Conservation (phyloP, 371 early-diverging fungal species). For the Mortierella sp. region DNA sequence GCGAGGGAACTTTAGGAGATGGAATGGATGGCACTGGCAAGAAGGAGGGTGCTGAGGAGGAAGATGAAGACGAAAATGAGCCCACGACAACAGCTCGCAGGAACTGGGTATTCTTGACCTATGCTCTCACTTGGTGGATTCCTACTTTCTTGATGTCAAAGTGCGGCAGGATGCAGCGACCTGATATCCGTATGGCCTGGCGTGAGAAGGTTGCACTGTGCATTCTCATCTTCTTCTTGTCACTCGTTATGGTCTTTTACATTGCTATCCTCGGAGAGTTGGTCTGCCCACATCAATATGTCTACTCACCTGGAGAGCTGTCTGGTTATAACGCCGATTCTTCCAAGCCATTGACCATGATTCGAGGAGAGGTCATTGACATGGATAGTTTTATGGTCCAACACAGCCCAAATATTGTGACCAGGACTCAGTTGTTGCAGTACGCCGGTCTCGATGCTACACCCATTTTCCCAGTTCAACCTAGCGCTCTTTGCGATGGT, state of each 20-base stretch:
- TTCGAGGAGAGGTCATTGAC: conserved; percentile 84
- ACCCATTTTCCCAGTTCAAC: conserved; percentile 79
- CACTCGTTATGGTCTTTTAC: conserved; percentile 88
- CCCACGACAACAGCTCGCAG: conserved; percentile 67
- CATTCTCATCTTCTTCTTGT: conserved; percentile 85
- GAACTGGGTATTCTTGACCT: conserved; percentile 88
- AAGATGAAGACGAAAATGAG: conserved; percentile 63
- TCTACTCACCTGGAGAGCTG: conserved; percentile 69
- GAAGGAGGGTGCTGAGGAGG: conserved; percentile 58
- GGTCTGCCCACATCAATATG: conserved; percentile 88
- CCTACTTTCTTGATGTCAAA: conserved; percentile 73
- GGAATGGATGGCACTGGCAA: conserved; percentile 57
- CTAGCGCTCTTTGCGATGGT: conserved; percentile 68
- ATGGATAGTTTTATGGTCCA: conserved; percentile 65
- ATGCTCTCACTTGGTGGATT: conserved; percentile 91
- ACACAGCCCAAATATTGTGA: conserved; percentile 62
- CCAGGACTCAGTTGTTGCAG: conserved; percentile 60
- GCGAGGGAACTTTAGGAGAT: conserved; percentile 17
- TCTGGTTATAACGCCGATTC: conserved; percentile 58
- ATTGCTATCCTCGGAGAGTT: conserved; percentile 89
- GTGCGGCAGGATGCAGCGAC: conserved; percentile 84
- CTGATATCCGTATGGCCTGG: conserved; percentile 95
- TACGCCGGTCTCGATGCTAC: conserved; percentile 79
- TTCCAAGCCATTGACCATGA: conserved; percentile 68
- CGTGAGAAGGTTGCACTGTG: conserved; percentile 96